Base-by-base conservation (phyloP, 768 basidiomycete genomes). In the Hygrocybe coccinea region DNA sequence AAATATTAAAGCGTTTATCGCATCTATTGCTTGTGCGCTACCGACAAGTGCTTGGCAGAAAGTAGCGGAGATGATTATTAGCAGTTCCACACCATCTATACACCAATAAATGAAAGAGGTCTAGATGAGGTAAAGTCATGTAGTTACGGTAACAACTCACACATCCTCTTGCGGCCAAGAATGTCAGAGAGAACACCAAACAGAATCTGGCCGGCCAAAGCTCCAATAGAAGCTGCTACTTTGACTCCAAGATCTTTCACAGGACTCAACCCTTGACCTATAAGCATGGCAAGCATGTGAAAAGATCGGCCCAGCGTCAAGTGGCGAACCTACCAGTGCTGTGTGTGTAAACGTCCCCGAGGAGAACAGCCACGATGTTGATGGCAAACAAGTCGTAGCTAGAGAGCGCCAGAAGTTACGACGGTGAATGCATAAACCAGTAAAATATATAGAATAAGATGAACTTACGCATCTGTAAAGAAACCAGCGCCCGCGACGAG, bases 341-440 rank as follows among this genome's bases (percentile, higher is more conserved):
- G 10, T 66, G 52, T 38, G 82, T 81, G 52, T 94, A 94, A 54
- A 92, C 84, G 64, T 85, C 89, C 21, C 86, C 89, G 52, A 95
- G 70, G 89, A 94, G 92, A 0, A 76, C 75, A 0, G 87, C 82
- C 0, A 82, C 90, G 43, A 94, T 89, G 69, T 86, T 91, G 71
- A 95, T 50, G 9, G 90, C 88, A 64, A 94, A 95, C 57, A 94
- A 86, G 58, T 91, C 91, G 64, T 90, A 90, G 55, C 81, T 82
- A 51, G 15, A 14, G 24, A 17, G 37, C 29, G 29, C 11, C 21
- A 22, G 44, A 46, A 46, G 44, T 19, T 46, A 17, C 29, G 29
- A 29, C 4, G 44, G 54, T 44, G 44, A 37, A 24, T 9, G 46
- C 43, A 52, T 37, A 10, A 15, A 39, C 14, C 21, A 44, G 51